A percentile compares a stretch with the other conserved stretches of the same genome.
phyloP scores from a whole-genome alignment of 2,329 filamentous ascomycete genomes.

The Colletotrichum tropicicola region DNA sequence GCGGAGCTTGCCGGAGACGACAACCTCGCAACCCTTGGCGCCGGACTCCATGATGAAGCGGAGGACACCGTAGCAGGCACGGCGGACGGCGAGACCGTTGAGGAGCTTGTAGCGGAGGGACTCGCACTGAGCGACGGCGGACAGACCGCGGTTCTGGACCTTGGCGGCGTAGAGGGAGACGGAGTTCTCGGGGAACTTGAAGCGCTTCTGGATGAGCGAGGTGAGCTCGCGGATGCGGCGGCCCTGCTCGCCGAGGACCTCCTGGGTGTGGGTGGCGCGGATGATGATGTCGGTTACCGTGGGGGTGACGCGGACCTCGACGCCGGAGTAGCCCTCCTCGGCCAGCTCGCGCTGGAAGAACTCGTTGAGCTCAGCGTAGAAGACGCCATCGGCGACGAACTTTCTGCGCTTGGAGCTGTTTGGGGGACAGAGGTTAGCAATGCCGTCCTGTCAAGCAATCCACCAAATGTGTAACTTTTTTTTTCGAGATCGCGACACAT shows the following conservation, averaged over 20 bases:
- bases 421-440: conserved; percentile 28
- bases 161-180: conserved; percentile 99
- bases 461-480: no score
- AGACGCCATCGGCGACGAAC: conserved; percentile 98
- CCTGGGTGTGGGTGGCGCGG: conserved; percentile 99
- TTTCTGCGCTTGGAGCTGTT: conserved; percentile 89
- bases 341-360: conserved; percentile 99
- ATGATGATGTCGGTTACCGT: conserved; percentile 99
- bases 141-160: conserved; percentile 99
- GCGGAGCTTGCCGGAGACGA: conserved; percentile 98
- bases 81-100: conserved; percentile 97
- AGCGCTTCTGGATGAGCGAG: conserved; percentile 99
- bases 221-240: conserved; percentile 99
- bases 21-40: conserved; percentile 99
- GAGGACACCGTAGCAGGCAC: conserved; percentile 99
- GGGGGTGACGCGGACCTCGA: conserved; percentile 99
- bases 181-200: conserved; percentile 99
- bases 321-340: conserved; percentile 99
- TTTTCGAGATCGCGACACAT: background rate
- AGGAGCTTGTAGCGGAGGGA: conserved; percentile 99
- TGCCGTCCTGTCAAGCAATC: background rate
- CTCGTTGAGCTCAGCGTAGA: conserved; percentile 99
- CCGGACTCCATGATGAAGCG: conserved; percentile 99
- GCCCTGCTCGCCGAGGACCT: conserved; percentile 99
- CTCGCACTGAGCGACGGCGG: conserved; percentile 99